phyloP scores from a whole-genome alignment of 2,329 filamentous ascomycete genomes.

The Colletotrichum tabaci region DNA sequence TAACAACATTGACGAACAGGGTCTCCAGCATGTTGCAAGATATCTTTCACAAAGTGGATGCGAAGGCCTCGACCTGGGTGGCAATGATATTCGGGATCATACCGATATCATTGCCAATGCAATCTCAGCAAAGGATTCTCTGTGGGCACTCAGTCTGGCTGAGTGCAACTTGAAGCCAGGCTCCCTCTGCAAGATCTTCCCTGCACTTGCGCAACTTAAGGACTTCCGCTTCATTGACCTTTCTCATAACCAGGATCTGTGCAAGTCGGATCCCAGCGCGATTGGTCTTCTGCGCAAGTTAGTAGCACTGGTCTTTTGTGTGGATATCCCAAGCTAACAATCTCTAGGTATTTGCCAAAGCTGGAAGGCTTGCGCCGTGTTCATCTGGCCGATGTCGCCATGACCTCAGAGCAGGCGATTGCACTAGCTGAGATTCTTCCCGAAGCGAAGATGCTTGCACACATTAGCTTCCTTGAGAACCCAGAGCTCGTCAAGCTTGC shows the following conservation, averaged over 20 bases:
- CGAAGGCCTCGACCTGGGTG: slow-evolving; percentile 89
- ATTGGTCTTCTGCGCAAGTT: slow-evolving; percentile 82
- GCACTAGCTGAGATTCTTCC: slow-evolving; percentile 91
- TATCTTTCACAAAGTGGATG: slow-evolving; percentile 85
- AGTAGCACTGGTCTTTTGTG: slow-evolving; percentile 47
- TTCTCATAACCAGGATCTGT: slow-evolving; percentile 89
- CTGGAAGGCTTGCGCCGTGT: slow-evolving; percentile 85
- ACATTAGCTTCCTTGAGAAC: slow-evolving; percentile 91
- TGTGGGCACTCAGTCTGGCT: slow-evolving; percentile 89
- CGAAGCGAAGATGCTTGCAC: slow-evolving; percentile 84
- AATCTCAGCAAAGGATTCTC: slow-evolving; percentile 67
- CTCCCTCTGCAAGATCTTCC: slow-evolving; percentile 82
- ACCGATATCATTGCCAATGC: slow-evolving; percentile 68
- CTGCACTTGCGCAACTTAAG: slow-evolving; percentile 77
- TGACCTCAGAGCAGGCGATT: slow-evolving; percentile 91
- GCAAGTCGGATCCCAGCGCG: slow-evolving; percentile 80
- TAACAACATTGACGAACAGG: slow-evolving; percentile 82
- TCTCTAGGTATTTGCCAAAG: slow-evolving; percentile 80
- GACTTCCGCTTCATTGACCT: slow-evolving; percentile 92
- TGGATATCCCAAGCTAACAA: slow-evolving; percentile 17
- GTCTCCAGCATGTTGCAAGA: slow-evolving; percentile 80
- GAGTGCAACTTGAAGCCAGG: slow-evolving; percentile 85
- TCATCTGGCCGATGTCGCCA: slow-evolving; percentile 86
- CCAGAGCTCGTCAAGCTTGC: slow-evolving; percentile 79
- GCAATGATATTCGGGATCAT: slow-evolving; percentile 78